Percentiles rank a stretch among this genome's conserved stretches.
phyloP scores from a whole-genome alignment of 1,284 basidiomycete genomes.

The Amylostereum areolatum region DNA sequence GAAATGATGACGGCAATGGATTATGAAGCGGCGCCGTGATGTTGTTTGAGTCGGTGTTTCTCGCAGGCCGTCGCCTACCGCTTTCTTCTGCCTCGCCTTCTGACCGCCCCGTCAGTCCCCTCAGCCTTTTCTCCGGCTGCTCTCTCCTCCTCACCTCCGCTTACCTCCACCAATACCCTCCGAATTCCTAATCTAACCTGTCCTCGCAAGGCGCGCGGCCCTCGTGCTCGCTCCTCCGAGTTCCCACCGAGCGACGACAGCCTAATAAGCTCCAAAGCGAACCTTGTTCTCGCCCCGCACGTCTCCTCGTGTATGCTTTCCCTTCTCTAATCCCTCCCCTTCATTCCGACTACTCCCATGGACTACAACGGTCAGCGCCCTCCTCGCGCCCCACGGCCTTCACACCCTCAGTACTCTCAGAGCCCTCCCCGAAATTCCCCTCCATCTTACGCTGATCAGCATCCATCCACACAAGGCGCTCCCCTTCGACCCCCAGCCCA shows the following conservation, averaged over 20 bases:
- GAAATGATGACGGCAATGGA: background rate
- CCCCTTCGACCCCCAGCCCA: constrained; percentile 14
- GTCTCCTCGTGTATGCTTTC: background rate
- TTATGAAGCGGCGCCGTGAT: background rate
- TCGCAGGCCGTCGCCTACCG: background rate
- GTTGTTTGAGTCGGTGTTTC: background rate
- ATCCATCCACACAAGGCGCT: constrained; percentile 18
- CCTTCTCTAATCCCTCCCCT: constrained; percentile 11
- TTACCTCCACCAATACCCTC: too few relatives aligned
- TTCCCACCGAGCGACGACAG: too few relatives aligned
- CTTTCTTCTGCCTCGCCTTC: background rate
- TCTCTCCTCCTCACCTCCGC: too few relatives aligned
- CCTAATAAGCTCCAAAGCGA: too few relatives aligned
- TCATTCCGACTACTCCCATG: constrained; percentile 18
- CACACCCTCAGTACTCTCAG: constrained; percentile 17
- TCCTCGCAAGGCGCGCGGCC: too few relatives aligned
- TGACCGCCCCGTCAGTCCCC: too few relatives aligned
- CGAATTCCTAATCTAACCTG: too few relatives aligned
- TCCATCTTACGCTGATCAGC: constrained; percentile 26
- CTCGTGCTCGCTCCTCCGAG: too few relatives aligned
- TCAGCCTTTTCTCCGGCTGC: too few relatives aligned
- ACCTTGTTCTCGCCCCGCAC: too few relatives aligned
- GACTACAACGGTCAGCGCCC: constrained; percentile 32
- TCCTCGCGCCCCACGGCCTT: constrained; percentile 31
- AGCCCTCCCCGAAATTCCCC: constrained; percentile 18